Evolutionary conservation across 208 protist genomes (phyloP), one percentile per base, ranked within the genome.

Genomic region (Jaenimonas drosophilae): DNA sequence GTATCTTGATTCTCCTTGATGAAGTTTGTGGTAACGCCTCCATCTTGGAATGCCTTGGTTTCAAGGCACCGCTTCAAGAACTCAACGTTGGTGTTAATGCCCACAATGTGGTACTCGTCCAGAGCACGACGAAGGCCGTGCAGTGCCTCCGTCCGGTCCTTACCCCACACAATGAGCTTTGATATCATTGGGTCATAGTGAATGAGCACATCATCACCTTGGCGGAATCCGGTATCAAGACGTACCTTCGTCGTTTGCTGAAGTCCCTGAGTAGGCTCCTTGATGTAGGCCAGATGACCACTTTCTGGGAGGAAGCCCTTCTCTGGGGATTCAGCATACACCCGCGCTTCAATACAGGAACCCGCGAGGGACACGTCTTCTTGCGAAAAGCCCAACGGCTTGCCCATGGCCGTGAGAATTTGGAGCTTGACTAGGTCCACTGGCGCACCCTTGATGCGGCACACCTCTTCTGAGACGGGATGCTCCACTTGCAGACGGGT

Each of bases 151-250:
- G 49, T 41, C 29, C 97, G 81, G 57, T 89, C 67, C 21, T 50
- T 42, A 17, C 71, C 88, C 77, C 91, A 96, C 16, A 88, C 88
- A 23, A 96, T 84, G 5, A 99, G 55, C 77, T 99, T 99, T 29
- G 93, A 91, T 68, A 99, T 96, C 83, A 99, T 91, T 17, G 97
- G 95, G 60, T 99, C 97, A 64, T 99, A 98, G 59, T 96, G 84
- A 19, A 97, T 65, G 0, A 67, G 60, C 2, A 98, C 84, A 31
- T 86, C 56, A 49, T 81, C 70, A 17, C 89, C 84, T 46, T 75
- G 56, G 25, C 53, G 20, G 20, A 96, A 76, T 23, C 87, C 86
- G 14, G 87, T 79, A 51, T 97, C 92, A 19, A 90, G 58, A 33
- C 83, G 66, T 3, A 94, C 64, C 23, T 46, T 44, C 5, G 33